Base-by-base conservation (phyloP, 1,284 basidiomycete genomes). In the Leccinum variabile region DNA sequence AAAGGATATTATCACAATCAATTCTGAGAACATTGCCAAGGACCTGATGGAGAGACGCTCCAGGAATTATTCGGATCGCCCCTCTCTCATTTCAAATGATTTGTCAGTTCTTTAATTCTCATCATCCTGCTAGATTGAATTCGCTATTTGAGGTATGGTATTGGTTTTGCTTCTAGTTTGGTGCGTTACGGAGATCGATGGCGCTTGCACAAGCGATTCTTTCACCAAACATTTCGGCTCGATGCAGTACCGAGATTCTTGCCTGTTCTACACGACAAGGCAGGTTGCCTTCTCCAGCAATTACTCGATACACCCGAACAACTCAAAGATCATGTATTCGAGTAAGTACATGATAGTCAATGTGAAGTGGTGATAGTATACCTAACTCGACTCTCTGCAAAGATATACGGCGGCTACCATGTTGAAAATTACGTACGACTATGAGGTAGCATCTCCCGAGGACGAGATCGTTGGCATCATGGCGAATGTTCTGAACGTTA, bases 11-110 rank as follows among this genome's bases (percentile, higher is more conserved):
- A 60, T 71, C 32, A 60, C 67, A 30, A 52, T 71, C 33, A 67
- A 68, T 18, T 70, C 67, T 22, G 65, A 68, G 39, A 62, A 69
- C 7, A 8, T 61, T 9, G 67, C 69, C 4, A 67, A 35, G 37
- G 67, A 70, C 13, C 28, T 68, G 0, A 59, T 68, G 11, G 65
- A 65, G 2, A 56, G 52, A 2, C 60, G 33, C 0, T 65, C 69
- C 1, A 22, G 9, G 1, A 69, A 57, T 13, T 54, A 65, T 39
- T 32, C 9, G 13, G 50, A 52, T n/a, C 50, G 50, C 30, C 50
- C 50, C 3, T n/a, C 44, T 46, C 18, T 46, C 18, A n/a, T 18
- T 46, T 46, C 44, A n/a, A 46, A 46, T 46, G 16, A 46, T n/a
- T 18, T n/a, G n/a, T 46, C 8, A 1, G n/a, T n/a, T 18, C 35